Percentiles rank a stretch among this genome's conserved stretches.
These are phyloP conservation scores for Sporobolomyces phaffii DNA, from an alignment of 768 basidiomycete species.

Conservation along the genomic window DNA sequence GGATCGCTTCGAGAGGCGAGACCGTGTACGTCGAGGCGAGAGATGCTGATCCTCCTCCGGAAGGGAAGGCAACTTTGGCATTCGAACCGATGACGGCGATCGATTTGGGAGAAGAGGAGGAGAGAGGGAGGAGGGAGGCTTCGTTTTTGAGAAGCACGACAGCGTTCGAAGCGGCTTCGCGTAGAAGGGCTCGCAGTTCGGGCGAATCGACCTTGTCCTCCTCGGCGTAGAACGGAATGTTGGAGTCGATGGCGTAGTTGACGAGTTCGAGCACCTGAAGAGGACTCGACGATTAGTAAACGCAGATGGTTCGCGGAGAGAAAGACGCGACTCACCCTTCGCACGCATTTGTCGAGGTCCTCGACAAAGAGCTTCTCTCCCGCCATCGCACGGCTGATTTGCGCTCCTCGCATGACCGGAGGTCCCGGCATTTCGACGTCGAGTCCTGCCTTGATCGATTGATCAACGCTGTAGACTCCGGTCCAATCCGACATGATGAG, in stretches of 20 bases:
- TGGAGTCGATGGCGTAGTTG: constrained; percentile 53
- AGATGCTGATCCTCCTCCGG: constrained; percentile 48
- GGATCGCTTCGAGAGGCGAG: constrained; percentile 46
- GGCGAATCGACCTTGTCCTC: constrained; percentile 50
- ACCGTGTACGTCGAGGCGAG: constrained; percentile 45
- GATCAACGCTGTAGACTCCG: constrained; percentile 40
- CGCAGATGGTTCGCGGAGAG: too few species aligned
- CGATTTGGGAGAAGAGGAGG: constrained; percentile 33
- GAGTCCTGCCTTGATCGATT: constrained; percentile 45
- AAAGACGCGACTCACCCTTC: constrained; percentile 45
- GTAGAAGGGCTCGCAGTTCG: constrained; percentile 50
- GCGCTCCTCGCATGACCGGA: constrained; percentile 40
- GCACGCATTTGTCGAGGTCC: constrained; percentile 53
- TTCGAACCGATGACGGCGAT: constrained; percentile 44
- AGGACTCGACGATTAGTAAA: constrained; percentile 6
- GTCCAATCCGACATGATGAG: constrained; percentile 45
- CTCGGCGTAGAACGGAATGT: constrained; percentile 56
- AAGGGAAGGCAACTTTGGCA: constrained; percentile 44
- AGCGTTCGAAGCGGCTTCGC: constrained; percentile 49
- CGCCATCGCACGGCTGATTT: constrained; percentile 37
- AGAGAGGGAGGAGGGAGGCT: constrained; percentile 45
- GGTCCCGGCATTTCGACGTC: constrained; percentile 49
- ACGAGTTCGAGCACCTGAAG: constrained; percentile 53
- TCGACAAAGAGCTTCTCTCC: constrained; percentile 44
- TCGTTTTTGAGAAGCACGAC: constrained; percentile 54